These are phyloP conservation scores for Aureobasidium lini DNA, from an alignment of 2,329 filamentous ascomycete genomes.

Conservation along the genomic window DNA sequence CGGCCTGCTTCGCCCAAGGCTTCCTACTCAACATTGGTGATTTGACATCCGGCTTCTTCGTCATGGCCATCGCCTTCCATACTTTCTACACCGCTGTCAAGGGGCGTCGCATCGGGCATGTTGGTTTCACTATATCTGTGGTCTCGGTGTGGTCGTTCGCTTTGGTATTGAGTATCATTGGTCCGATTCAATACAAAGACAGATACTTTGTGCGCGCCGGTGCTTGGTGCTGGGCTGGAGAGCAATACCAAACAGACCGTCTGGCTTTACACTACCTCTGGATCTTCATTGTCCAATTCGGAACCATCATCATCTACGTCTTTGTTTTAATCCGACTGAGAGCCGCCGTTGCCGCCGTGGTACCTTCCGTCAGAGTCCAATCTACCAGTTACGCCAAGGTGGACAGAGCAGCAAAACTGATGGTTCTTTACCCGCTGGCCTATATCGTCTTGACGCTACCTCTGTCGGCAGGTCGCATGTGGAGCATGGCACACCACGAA, in stretches of 20 bases:
- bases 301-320: slow-evolving; percentile 45
- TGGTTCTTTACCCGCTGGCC: slow-evolving; percentile 60
- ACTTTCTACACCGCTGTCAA: slow-evolving; percentile 57
- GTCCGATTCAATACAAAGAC: slow-evolving; percentile 19
- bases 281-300: slow-evolving; percentile 52
- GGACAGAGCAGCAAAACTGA: slow-evolving; percentile 44
- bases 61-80: slow-evolving; percentile 57
- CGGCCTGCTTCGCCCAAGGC: slow-evolving; percentile 56
- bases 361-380: background rate
- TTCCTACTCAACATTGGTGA: slow-evolving; percentile 62
- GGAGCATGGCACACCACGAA: slow-evolving; percentile 48
- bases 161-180: slow-evolving; percentile 50
- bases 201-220: slow-evolving; percentile 56
- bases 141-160: slow-evolving; percentile 50
- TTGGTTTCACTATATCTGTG: slow-evolving; percentile 44
- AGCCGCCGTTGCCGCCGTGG: slow-evolving; percentile 21
- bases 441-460: slow-evolving; percentile 63
- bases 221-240: slow-evolving; percentile 62
- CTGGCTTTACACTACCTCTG: slow-evolving; percentile 57
- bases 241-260: slow-evolving; percentile 47
- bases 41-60: slow-evolving; percentile 58
- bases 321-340: slow-evolving; percentile 23
- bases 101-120: slow-evolving; percentile 46
- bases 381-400: slow-evolving; percentile 17
- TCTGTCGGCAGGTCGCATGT: slow-evolving; percentile 56